phyloP scores from a whole-genome alignment of 768 basidiomycete genomes.

The Fomitopsis pulvina region DNA sequence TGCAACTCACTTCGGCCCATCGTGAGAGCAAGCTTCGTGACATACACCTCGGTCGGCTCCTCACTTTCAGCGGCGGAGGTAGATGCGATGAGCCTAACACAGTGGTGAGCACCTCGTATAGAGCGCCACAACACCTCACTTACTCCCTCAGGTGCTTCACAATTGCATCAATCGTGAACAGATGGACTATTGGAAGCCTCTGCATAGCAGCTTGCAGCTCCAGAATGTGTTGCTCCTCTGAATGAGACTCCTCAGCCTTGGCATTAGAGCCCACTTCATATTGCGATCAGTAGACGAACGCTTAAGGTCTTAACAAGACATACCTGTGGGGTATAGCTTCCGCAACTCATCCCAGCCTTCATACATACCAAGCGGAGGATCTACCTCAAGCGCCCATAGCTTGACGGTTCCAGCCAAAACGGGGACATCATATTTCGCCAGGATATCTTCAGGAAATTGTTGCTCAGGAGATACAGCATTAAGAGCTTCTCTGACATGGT shows the following conservation, averaged over 20 bases:
- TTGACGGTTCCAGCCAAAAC: conserved; percentile 82
- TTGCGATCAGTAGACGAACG: not conserved
- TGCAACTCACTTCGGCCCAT: conserved; percentile 70
- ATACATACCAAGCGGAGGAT: conserved; percentile 78
- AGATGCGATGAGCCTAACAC: conserved; percentile 53
- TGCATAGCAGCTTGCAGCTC: conserved; percentile 58
- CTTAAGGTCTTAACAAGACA: conserved; percentile 8
- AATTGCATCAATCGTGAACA: conserved; percentile 74
- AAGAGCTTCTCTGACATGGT: conserved; percentile 79
- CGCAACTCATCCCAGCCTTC: conserved; percentile 92
- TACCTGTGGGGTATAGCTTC: conserved; percentile 72
- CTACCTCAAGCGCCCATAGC: conserved; percentile 87
- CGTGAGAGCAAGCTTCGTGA: conserved; percentile 83
- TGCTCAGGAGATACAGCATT: conserved; percentile 60
- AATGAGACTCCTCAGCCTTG: conserved; percentile 45
- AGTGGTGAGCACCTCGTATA: not conserved
- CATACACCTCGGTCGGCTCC: conserved; percentile 73
- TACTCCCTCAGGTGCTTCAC: conserved; percentile 71
- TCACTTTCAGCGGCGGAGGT: conserved; percentile 46
- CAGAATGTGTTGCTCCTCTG: conserved; percentile 55
- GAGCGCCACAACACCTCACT: conserved; percentile 19
- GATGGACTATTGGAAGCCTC: conserved; percentile 69
- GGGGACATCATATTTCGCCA: conserved; percentile 76
- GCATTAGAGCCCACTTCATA: conserved; percentile 50
- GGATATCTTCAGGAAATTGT: conserved; percentile 45